phyloP scores from a whole-genome alignment of 2,329 filamentous ascomycete genomes.

The Arthrobotrys sinensis region DNA sequence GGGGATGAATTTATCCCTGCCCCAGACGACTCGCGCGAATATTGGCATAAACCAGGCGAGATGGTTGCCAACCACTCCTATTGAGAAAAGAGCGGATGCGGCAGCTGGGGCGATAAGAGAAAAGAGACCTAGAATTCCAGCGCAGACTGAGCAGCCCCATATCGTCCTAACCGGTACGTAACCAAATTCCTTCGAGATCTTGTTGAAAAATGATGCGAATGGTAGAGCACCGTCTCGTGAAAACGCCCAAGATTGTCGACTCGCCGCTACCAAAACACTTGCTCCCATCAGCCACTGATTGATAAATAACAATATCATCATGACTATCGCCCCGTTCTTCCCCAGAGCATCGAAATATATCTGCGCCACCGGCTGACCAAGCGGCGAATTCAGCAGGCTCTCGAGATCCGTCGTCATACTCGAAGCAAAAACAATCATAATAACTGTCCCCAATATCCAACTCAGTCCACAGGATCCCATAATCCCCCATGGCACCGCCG shows the following conservation, averaged over 20 bases:
- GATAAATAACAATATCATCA: constrained; percentile 75
- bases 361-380: constrained; percentile 75
- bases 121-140: constrained; percentile 73
- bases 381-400: constrained; percentile 70
- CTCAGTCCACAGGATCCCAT: constrained; percentile 73
- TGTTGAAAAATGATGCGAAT: constrained; percentile 74
- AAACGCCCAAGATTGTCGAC: constrained; percentile 76
- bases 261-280: constrained; percentile 73
- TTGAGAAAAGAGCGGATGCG: constrained; percentile 74
- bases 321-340: constrained; percentile 73
- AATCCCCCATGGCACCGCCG: constrained; percentile 75
- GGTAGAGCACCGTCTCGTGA: constrained; percentile 76
- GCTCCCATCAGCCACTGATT: constrained; percentile 77
- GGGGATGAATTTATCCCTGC: constrained; percentile 73
- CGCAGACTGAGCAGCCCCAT: constrained; percentile 72
- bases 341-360: constrained; percentile 76
- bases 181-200: constrained; percentile 72
- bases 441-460: constrained; percentile 74
- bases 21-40: constrained; percentile 74
- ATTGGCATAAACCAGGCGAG: constrained; percentile 75
- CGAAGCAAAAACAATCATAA: constrained; percentile 74
- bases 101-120: constrained; percentile 74
- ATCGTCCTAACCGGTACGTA: constrained; percentile 75
- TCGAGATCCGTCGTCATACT: constrained; percentile 73
- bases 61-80: constrained; percentile 75